phyloP scores from a whole-genome alignment of 352 stramenopile species.

The Globisporangium barbulae region DNA sequence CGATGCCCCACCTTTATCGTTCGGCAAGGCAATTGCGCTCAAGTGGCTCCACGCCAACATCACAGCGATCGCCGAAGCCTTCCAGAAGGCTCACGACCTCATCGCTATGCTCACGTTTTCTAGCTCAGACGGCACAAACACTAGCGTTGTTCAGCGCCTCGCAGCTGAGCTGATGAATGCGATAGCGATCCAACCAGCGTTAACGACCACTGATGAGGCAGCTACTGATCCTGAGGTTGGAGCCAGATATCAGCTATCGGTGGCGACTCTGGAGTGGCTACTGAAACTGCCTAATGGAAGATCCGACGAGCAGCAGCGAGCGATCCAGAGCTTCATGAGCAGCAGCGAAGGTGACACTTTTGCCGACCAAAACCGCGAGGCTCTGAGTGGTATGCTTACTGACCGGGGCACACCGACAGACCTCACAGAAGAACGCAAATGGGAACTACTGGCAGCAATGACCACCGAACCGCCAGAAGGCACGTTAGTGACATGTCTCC shows the following conservation, averaged over 20 bases:
- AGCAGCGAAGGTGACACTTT: background rate
- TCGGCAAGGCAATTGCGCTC: conserved; percentile 3
- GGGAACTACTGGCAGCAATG: background rate
- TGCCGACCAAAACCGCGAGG: background rate
- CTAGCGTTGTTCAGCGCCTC: background rate
- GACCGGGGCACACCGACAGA: background rate
- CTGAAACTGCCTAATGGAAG: background rate
- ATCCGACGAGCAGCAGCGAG: background rate
- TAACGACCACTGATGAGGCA: too few relatives aligned
- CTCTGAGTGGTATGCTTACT: background rate
- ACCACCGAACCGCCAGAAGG: background rate
- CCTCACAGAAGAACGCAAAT: background rate
- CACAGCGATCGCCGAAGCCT: background rate
- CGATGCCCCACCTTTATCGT: background rate
- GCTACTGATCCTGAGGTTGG: too few relatives aligned
- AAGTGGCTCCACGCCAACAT: conserved; percentile 9
- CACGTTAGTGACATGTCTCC: background rate
- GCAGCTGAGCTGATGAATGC: background rate
- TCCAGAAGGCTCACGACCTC: background rate
- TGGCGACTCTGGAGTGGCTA: background rate
- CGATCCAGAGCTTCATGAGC: background rate
- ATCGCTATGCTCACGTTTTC: background rate
- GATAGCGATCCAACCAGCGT: background rate
- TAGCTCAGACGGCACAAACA: background rate
- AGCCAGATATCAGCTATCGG: background rate